A percentile compares a stretch with the other conserved stretches of the same genome.
phyloP scores from a whole-genome alignment of 129 eudicot species.

The Flaveria brownii region DNA sequence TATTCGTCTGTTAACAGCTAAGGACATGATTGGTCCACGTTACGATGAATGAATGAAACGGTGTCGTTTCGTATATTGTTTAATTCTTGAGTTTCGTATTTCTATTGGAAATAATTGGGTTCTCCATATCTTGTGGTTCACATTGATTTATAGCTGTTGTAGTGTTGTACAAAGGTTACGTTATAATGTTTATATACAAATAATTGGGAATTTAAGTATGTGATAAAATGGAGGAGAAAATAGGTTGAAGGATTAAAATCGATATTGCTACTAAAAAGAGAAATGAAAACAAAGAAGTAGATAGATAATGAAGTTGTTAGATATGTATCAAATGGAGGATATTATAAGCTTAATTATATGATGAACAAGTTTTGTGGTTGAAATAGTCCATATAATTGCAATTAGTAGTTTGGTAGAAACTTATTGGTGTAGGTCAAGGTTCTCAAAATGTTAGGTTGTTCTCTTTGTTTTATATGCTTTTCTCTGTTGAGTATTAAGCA shows the following conservation, averaged over 20 bases:
- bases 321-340: neutral
- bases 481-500: neutral
- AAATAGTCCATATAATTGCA: slow-evolving; percentile 16
- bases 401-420: slow-evolving; percentile 39
- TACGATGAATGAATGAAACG: slow-evolving; percentile 20
- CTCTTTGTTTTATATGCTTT: neutral
- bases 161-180: slow-evolving; percentile 1
- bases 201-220: no score
- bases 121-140: slow-evolving; percentile 19
- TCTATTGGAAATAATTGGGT: slow-evolving; percentile 28
- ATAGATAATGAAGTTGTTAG: neutral
- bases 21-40: slow-evolving; percentile 25
- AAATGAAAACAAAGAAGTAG: neutral
- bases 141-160: neutral
- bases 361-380: slow-evolving; percentile 23
- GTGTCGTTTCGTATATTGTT: slow-evolving; percentile 27
- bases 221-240: neutral
- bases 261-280: no score
- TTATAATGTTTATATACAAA: neutral
- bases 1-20: slow-evolving; percentile 7
- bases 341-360: slow-evolving; percentile 18
- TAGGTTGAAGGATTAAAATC: no score
- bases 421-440: slow-evolving; percentile 41
- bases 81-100: slow-evolving; percentile 32
- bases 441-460: slow-evolving; percentile 7